Evolutionary conservation across 1,284 basidiomycete species (phyloP), one percentile per base, ranked within the genome.

Genomic region (Sparassis latifolia): DNA sequence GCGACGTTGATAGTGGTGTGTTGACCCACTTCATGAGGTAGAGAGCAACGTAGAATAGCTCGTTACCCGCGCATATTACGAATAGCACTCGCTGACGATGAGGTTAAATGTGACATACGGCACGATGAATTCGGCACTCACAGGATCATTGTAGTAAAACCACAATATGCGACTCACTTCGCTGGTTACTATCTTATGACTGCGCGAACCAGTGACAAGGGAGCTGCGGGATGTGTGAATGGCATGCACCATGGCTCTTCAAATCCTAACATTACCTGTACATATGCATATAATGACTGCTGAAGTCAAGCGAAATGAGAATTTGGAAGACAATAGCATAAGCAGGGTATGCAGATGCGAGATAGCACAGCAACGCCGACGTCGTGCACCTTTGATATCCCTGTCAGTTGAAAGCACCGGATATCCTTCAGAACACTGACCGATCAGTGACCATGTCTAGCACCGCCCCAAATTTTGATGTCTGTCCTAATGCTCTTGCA

Each of bases 381-480:
- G 97, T 99, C 38, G 97, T 96, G 75, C 96, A 97, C 60, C 93
- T 95, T 62, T n/a, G 41, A 33, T 10, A 5, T 10, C 27, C 4
- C 10, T 32, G 43, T 44, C 32, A 53, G 28, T 30, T 20, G 29
- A 33, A 4, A 38, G 29, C 30, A 42, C 20, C 10, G 37, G 28
- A 28, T 33, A 49, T 31, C 20, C 31, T 42, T 27, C 9, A 42
- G 29, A 35, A 39, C 50, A 70, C 77, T 58, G 56, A 96, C 91
- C 96, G 78, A 69, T 99, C 96, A n/a, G 97, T 99, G 49, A 99
- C 96, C 97, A 99, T 99, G 70, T 99, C 97, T 61, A 99, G 74
- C 39, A 99, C 96, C 3, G 94, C 95, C 39, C 97, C 97, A 68
- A 99, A 98, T 71, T 96, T 96, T 52, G 90, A 93, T 20, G 91